Base-by-base conservation (phyloP, 177 flowering plant species). In the Vitis hybrid region DNA sequence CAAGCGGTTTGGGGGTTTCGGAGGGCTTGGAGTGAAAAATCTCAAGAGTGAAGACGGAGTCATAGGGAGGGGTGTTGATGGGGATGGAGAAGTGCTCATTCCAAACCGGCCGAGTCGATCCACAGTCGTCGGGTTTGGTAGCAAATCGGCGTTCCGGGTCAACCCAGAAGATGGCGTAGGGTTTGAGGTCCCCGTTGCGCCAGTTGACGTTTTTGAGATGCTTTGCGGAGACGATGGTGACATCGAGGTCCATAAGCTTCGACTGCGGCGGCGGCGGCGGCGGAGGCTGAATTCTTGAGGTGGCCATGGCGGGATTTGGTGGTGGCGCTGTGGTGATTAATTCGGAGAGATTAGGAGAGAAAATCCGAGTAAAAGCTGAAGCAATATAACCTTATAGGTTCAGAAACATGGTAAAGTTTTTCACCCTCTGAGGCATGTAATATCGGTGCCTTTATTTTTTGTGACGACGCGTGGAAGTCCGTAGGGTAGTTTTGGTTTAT, bases 191-290 rank as follows among this genome's bases (percentile, higher is more conserved):
- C 59, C 98, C 97, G 75, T 78, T 78, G 1, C 82, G 74, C 98
- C 97, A 91, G 80, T 93, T 91, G 55, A 91, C 93, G 87, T 91
- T 91, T 69, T 93, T 87, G 66, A 93, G 88, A 74, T 93, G 90
- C 76, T 93, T 93, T 3, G 89, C 97, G 59, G 93, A 88, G 77
- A 91, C 79, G 77, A 91, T 67, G 1, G 93, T 89, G 67, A 93
- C 68, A 49, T 93, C 91, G 50, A 93, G 87, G 3, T 87, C 90
- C 29, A 80, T 74, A 0, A 39, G 45, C 45, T 39, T 39, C 45
- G 45, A 5, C 29, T 26, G 29, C 9, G 45, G 45, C 8, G 7
- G 45, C 45, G 79, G 70, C 45, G 79, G 70, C 45, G 45, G 4
- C 77, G 77, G 13, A 7, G 45, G 45, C 45, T 39, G 45, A 39